Conservation (phyloP, 345 rosid species). For the Camelina hispida region DNA sequence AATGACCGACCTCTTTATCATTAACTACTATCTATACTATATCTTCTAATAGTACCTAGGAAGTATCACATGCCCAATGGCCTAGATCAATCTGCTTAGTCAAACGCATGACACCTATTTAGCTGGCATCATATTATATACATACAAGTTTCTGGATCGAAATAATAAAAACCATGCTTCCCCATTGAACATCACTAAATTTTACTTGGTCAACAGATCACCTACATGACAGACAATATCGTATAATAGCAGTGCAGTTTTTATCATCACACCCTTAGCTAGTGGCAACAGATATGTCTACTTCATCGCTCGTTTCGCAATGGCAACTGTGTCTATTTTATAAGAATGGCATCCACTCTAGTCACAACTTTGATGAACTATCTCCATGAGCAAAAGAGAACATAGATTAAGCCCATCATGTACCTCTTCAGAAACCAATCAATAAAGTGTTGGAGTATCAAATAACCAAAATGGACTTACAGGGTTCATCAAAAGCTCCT, state of each 20-base stretch:
- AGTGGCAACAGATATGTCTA: not conserved
- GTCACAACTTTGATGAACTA: not conserved
- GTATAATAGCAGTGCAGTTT: constrained; percentile 1
- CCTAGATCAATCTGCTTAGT: constrained; percentile 20
- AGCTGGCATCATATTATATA: constrained; percentile 7
- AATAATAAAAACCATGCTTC: not conserved
- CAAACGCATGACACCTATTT: constrained; percentile 15
- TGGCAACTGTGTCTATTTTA: not conserved
- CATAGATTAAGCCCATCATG: not conserved
- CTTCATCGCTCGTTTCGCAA: not conserved
- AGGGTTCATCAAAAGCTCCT: constrained; percentile 93
- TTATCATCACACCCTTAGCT: not conserved
- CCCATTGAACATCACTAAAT: not conserved
- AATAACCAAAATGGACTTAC: constrained; percentile 53
- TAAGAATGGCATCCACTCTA: not conserved
- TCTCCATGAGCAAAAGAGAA: constrained; percentile 3
- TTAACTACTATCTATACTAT: not conserved
- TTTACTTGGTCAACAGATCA: not conserved
- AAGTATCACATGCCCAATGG: constrained; percentile 4
- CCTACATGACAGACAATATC: constrained; percentile 5
- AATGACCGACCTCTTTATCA: constrained; percentile 5
- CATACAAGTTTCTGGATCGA: constrained; percentile 9
- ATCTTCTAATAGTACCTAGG: not conserved
- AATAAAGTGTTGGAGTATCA: not conserved
- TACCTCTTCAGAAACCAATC: constrained; percentile 3